Base-by-base conservation (phyloP, 106 monocot species). In the Dendrobium catenatum region DNA sequence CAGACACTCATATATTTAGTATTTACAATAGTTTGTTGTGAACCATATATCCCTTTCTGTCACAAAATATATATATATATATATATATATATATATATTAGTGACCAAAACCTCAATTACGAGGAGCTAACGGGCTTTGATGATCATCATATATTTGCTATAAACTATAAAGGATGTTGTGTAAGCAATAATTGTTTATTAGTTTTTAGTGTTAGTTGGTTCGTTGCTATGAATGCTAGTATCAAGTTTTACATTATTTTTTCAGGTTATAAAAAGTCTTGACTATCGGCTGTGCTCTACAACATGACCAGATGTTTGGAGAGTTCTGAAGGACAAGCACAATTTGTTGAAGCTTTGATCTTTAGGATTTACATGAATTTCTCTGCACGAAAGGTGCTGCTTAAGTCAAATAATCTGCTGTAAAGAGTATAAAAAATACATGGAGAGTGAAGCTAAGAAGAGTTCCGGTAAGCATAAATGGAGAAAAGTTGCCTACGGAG, bases 401-500 rank as follows among this genome's bases (percentile, higher is more conserved):
- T n/a, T 20, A 61, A 2, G 5, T 61, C 20, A 61, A n/a, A 61
- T 37, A 37, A 31, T 70, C 27, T 11, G 37, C 8, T 1, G 8
- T 33, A 8, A 73, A 40, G 16, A 16, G 15, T 41, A 42, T 42
- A 20, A 18, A 44, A 70, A 16, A 20, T 31, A 6, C 42, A 88
- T 88, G 91, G 85, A 91, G 79, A 75, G 42, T 19, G 79, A 70
- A 43, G 20, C 81, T 16, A 51, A 79, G 11, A 61, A n/a, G 58
- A 82, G 54, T n/a, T 26, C 42, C 75, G 43, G 18, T 5, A 47
- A 26, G 59, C 82, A 70, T 9, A 93, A 88, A 84, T 99, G 99
- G 99, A 93, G 84, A 79, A 99, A 95, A 85, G 87, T 95, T 3
- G 95, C 95, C 4, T 99, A 93, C 51, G 95, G 95, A 80, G 99